These are phyloP conservation scores for Termitomyces sp. DNA, from an alignment of 768 basidiomycete genomes.

Conservation along the genomic window DNA sequence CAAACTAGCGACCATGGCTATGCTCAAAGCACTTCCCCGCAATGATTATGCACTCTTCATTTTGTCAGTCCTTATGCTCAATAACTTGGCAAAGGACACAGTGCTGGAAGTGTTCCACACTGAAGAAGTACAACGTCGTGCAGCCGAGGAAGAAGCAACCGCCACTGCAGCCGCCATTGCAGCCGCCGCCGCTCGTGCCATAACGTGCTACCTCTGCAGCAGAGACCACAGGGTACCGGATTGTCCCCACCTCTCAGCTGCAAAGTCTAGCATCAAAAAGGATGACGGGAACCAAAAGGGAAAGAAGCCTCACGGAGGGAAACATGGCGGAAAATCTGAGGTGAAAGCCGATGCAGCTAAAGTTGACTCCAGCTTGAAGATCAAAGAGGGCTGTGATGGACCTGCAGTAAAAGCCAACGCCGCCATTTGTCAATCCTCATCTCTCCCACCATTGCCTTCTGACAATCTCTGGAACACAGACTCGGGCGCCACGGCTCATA, in stretches of 20 bases:
- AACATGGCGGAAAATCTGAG: too few relatives aligned
- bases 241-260: background rate
- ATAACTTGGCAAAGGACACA: background rate
- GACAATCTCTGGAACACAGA: constrained; percentile 5
- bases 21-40: background rate
- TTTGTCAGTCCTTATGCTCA: background rate
- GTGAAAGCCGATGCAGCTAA: background rate
- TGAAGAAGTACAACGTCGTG: background rate
- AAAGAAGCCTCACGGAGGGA: too few relatives aligned
- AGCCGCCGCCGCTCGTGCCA: background rate
- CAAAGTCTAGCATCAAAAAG: too few relatives aligned
- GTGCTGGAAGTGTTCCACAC: background rate
- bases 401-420: background rate
- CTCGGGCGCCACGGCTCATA: constrained; percentile 7
- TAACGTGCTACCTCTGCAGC: constrained; percentile 3
- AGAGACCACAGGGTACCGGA: background rate
- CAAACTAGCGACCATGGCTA: constrained; percentile 1
- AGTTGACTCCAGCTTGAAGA: background rate
- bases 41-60: background rate
- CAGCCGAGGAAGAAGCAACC: background rate
- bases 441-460: background rate
- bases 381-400: background rate
- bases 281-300: too few relatives aligned
- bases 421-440: background rate
- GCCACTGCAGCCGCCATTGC: background rate